These are phyloP conservation scores for Penicillium italicum DNA, from an alignment of 2,329 filamentous ascomycete species.

Conservation along the genomic window DNA sequence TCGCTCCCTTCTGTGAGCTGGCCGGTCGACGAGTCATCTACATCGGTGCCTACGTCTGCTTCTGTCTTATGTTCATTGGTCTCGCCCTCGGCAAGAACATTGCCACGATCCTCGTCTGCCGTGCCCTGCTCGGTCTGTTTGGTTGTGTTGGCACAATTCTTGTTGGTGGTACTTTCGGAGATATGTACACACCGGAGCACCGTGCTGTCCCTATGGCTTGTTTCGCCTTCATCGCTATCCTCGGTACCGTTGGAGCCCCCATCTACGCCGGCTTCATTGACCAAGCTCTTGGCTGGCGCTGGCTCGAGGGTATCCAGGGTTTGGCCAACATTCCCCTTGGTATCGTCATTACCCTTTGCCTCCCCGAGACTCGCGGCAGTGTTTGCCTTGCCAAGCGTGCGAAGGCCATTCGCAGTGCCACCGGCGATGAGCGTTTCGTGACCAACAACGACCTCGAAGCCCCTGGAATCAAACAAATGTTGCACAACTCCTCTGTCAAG, in stretches of 20 bases:
- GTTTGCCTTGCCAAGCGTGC: conserved; percentile 51
- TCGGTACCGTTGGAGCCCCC: conserved; percentile 52
- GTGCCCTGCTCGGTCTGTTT: conserved; percentile 48
- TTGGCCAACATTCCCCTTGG: conserved; percentile 50
- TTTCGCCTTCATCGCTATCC: conserved; percentile 50
- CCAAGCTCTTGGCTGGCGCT: conserved; percentile 52
- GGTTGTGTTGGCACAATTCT: conserved; percentile 51
- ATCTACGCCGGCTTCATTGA: conserved; percentile 56
- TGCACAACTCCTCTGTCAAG: conserved; percentile 49
- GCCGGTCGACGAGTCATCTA: conserved; percentile 49
- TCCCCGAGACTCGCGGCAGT: conserved; percentile 48
- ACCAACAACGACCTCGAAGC: conserved; percentile 51
- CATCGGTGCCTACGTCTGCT: conserved; percentile 46
- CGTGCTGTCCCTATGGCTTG: conserved; percentile 48
- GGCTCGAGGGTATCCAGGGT: conserved; percentile 54
- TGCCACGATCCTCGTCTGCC: conserved; percentile 47
- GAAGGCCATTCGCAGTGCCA: conserved; percentile 46
- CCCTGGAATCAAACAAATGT: conserved; percentile 43
- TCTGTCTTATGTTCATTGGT: conserved; percentile 49
- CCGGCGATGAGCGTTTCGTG: conserved; percentile 51
- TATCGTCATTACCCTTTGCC: conserved; percentile 44
- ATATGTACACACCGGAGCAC: conserved; percentile 48
- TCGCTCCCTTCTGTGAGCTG: conserved; percentile 51
- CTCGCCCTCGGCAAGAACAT: conserved; percentile 49
- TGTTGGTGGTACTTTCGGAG: conserved; percentile 50